Percentiles rank a stretch among this genome's conserved stretches.
Evolutionary conservation across 768 basidiomycete species (phyloP).

Genomic region (Mycena rosella): DNA sequence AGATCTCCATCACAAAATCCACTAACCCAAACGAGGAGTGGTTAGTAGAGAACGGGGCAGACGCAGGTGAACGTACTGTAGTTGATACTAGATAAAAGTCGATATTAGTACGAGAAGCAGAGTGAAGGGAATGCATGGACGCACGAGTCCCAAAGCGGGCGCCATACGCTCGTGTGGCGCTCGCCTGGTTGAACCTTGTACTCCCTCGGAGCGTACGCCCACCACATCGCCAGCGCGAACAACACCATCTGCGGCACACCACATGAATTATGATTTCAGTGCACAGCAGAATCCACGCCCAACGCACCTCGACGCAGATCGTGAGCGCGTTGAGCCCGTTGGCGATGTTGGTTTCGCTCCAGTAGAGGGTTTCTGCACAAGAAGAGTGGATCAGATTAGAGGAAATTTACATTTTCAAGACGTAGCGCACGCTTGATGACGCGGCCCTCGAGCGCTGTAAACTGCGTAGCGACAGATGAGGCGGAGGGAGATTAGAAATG

Average conservation of each 20-base stretch:
- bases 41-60: too few relatives aligned
- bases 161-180: conserved; percentile 17
- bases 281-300: too few relatives aligned
- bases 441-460: conserved; percentile 71
- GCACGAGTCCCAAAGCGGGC: conserved; percentile 21
- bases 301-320: conserved; percentile 84
- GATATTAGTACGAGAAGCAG: background rate
- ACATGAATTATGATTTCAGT: too few relatives aligned
- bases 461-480: conserved; percentile 52
- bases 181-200: conserved; percentile 56
- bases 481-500: background rate
- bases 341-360: conserved; percentile 88
- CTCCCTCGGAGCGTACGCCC: conserved; percentile 83
- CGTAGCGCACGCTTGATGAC: conserved; percentile 72
- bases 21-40: too few relatives aligned
- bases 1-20: conserved; percentile 79
- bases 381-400: too few relatives aligned
- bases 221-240: conserved; percentile 83
- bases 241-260: conserved; percentile 78
- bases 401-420: too few relatives aligned
- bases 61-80: conserved; percentile 39
- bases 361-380: conserved; percentile 75
- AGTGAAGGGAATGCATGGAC: background rate
- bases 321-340: conserved; percentile 87
- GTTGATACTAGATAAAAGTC: conserved; percentile 44